Evolutionary conservation across 495 filamentous ascomycete genomes (phyloP).

Genomic region (Penicillium daleae): DNA sequence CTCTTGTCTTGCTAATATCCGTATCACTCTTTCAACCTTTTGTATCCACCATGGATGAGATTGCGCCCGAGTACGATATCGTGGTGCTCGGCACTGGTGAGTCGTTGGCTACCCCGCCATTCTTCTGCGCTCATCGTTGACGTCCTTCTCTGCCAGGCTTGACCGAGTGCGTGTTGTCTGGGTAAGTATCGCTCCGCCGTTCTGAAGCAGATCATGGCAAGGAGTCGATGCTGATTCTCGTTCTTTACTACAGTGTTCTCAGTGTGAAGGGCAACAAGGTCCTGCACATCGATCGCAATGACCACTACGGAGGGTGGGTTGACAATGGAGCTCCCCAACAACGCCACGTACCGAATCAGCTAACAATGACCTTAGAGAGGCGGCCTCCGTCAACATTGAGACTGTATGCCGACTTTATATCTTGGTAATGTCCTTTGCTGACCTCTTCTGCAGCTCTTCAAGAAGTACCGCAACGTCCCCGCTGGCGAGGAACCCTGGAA

Average conservation of each 20-base stretch:
- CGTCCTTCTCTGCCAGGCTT: conserved; percentile 62
- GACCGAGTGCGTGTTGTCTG: conserved; percentile 98
- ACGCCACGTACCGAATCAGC: conserved; percentile 20
- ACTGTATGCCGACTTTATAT: conserved; percentile 56
- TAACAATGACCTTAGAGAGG: conserved; percentile 64
- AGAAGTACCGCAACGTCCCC: conserved; percentile 84
- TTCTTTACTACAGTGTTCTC: conserved; percentile 66
- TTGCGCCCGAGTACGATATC: conserved; percentile 95
- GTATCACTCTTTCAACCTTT: conserved; percentile 7
- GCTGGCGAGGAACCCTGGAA: conserved; percentile 93
- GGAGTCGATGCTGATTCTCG: not conserved
- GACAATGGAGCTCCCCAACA: conserved; percentile 23
- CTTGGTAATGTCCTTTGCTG: conserved; percentile 15
- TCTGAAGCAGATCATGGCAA: not conserved
- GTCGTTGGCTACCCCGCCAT: conserved; percentile 50
- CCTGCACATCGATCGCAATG: conserved; percentile 97
- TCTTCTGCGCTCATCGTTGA: conserved; percentile 36
- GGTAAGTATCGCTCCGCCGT: conserved; percentile 57
- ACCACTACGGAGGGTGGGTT: conserved; percentile 95
- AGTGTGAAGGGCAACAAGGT: conserved; percentile 99
- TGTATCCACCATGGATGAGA: conserved; percentile 79
- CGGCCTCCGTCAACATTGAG: conserved; percentile 93
- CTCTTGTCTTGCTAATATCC: conserved; percentile 16
- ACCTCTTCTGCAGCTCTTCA: conserved; percentile 71
- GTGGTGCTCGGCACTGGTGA: conserved; percentile 95